These are phyloP conservation scores for Lupinus albus DNA, from an alignment of 306 rosid genomes.

Conservation along the genomic window DNA sequence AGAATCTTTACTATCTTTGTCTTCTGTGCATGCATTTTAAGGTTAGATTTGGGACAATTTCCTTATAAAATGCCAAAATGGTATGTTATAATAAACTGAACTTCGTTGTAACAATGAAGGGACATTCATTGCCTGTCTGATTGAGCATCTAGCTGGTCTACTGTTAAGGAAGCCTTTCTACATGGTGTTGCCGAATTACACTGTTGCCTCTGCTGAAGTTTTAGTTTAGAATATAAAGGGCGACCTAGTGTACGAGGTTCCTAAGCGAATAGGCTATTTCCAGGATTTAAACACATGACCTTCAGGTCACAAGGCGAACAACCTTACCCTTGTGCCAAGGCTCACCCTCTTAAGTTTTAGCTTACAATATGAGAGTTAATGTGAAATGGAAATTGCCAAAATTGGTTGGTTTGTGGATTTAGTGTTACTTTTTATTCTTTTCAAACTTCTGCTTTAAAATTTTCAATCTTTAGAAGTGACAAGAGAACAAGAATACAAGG, in stretches of 20 bases:
- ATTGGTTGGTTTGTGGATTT: background rate
- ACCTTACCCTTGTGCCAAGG: too few relatives aligned
- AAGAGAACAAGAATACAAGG: background rate
- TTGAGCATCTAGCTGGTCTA: constrained; percentile 15
- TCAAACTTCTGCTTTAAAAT: too few relatives aligned
- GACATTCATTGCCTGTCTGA: constrained; percentile 1
- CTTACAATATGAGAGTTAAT: background rate
- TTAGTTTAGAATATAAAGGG: background rate
- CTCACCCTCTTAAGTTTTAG: background rate
- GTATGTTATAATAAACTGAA: constrained; percentile 17
- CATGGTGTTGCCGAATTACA: background rate
- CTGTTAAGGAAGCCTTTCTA: background rate
- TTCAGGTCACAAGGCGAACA: too few relatives aligned
- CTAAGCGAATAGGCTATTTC: too few relatives aligned
- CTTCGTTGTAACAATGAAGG: background rate
- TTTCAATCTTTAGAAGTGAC: too few relatives aligned
- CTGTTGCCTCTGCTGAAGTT: background rate
- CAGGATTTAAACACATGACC: too few relatives aligned
- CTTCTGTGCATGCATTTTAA: background rate
- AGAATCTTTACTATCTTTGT: constrained; percentile 4
- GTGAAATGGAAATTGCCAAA: constrained; percentile 20
- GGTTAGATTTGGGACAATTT: background rate
- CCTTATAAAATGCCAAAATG: background rate
- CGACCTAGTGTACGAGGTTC: too few relatives aligned
- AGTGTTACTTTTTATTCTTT: background rate